Evolutionary conservation across 2,329 filamentous ascomycete genomes (phyloP).

Genomic region (Talaromyces piceae): DNA sequence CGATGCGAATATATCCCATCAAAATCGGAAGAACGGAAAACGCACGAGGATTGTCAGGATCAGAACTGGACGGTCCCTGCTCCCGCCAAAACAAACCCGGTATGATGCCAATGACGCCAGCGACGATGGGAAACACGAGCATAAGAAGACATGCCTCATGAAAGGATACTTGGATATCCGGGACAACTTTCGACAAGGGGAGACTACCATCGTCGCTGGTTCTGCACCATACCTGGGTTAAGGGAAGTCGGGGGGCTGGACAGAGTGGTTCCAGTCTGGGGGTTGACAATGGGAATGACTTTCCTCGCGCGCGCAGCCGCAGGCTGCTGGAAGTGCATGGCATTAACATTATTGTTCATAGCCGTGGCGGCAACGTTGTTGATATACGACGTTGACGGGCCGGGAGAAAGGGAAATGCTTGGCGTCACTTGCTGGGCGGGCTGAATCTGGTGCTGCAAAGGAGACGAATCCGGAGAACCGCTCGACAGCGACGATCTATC

Average conservation of each 20-base stretch:
- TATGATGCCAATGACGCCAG: conserved; percentile 28
- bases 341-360: conserved; percentile 56
- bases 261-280: conserved; percentile 78
- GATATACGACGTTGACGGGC: conserved; percentile 40
- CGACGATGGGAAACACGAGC: conserved; percentile 20
- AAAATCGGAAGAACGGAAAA: conserved; percentile 1
- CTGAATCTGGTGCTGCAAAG: conserved; percentile 73
- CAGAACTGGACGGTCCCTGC: background rate
- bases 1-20: conserved; percentile 5
- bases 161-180: conserved; percentile 18
- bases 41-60: conserved; percentile 10
- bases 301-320: conserved; percentile 83
- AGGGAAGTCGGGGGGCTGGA: conserved; percentile 75
- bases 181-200: conserved; percentile 16
- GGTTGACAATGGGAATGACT: conserved; percentile 96
- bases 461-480: conserved; percentile 86
- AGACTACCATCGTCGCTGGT: conserved; percentile 36
- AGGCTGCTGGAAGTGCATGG: conserved; percentile 79
- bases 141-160: conserved; percentile 22
- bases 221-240: conserved; percentile 58
- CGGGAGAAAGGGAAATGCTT: conserved; percentile 61
- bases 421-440: conserved; percentile 68
- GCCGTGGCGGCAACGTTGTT: conserved; percentile 51
- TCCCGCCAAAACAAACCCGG: conserved; percentile 2
- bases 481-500: conserved; percentile 93